Evolutionary conservation across 768 basidiomycete genomes (phyloP).

Genomic region (Coprinopsis marcescibilis): DNA sequence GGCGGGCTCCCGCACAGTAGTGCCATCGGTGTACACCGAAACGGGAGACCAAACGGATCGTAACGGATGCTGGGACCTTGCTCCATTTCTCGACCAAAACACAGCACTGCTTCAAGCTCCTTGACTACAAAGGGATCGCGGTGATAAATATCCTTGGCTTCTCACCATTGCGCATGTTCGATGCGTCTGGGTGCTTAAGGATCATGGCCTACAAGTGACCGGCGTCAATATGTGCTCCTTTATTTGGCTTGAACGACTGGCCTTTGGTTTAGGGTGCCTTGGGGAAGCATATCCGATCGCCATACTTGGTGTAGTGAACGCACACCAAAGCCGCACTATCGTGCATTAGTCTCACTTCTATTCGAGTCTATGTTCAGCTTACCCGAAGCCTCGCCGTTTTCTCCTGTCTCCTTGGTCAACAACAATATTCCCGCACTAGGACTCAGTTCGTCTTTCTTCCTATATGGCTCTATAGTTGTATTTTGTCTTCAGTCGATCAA

Average conservation of each 20-base stretch:
- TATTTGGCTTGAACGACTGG: constrained; percentile 20
- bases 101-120: too few species aligned
- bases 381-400: constrained; percentile 18
- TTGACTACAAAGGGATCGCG: constrained; percentile 36
- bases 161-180: constrained; percentile 14
- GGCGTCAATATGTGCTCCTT: neutral
- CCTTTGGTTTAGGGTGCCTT: constrained; percentile 50
- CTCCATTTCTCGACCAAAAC: neutral
- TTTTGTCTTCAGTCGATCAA: too few species aligned
- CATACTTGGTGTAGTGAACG: constrained; percentile 81
- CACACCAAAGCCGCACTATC: constrained; percentile 72
- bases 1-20: constrained; percentile 1
- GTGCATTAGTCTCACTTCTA: neutral
- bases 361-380: neutral
- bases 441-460: constrained; percentile 32
- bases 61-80: neutral
- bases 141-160: constrained; percentile 51
- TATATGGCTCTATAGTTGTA: constrained; percentile 31
- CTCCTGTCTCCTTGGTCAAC: constrained; percentile 41
- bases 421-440: constrained; percentile 61
- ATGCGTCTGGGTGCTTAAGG: constrained; percentile 31
- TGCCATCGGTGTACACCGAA: neutral
- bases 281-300: constrained; percentile 67
- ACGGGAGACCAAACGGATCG: constrained; percentile 1
- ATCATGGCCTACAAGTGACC: constrained; percentile 30